Conservation (phyloP, 805 yeast species). For the Kuraishia piskuri region DNA sequence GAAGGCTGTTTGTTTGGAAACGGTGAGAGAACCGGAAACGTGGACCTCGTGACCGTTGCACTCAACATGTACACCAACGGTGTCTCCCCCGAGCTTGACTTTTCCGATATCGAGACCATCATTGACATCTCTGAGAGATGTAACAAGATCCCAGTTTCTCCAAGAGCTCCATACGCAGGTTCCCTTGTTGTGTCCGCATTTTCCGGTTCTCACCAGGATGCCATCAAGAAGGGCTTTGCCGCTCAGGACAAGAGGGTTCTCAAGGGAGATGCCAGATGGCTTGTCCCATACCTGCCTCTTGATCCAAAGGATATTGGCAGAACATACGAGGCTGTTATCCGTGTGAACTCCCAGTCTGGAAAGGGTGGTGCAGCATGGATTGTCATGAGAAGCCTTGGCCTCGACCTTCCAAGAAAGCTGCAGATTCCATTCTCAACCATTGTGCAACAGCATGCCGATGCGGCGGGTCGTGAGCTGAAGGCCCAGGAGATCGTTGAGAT, state of each 20-base stretch:
- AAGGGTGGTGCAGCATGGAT: conserved; percentile 91
- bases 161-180: conserved; percentile 71
- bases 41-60: conserved; percentile 72
- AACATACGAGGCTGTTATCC: conserved; percentile 85
- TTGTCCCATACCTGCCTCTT: conserved; percentile 73
- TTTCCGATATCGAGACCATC: conserved; percentile 54
- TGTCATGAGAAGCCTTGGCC: conserved; percentile 62
- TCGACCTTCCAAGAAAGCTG: conserved; percentile 74
- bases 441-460: conserved; percentile 65
- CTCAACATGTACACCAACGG: conserved; percentile 77
- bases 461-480: conserved; percentile 62
- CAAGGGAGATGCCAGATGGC: conserved; percentile 41
- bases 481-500: conserved; percentile 55
- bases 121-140: conserved; percentile 71
- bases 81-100: conserved; percentile 60
- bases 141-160: conserved; percentile 67
- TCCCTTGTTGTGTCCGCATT: conserved; percentile 91
- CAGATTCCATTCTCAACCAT: conserved; percentile 68
- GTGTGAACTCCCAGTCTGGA: conserved; percentile 84
- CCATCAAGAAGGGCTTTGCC: conserved; percentile 75
- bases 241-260: conserved; percentile 31
- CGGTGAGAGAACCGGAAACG: conserved; percentile 86
- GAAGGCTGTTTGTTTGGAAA: conserved; percentile 83
- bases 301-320: conserved; percentile 83
- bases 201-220: conserved; percentile 84